These are phyloP conservation scores for Mortierella sp. DNA, from an alignment of 371 early-diverging fungal species.

Conservation along the genomic window DNA sequence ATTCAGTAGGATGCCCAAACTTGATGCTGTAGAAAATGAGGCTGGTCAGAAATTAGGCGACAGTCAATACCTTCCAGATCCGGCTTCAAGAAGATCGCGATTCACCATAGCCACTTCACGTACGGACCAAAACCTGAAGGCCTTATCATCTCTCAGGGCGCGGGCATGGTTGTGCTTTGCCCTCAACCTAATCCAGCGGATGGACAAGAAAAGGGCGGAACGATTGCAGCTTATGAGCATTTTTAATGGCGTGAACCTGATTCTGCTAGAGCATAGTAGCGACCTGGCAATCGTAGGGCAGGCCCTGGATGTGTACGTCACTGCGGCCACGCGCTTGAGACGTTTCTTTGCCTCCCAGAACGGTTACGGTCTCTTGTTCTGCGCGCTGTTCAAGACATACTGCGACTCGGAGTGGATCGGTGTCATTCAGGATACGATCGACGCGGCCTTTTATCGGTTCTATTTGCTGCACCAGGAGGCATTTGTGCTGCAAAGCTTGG, in stretches of 20 bases:
- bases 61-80: constrained; percentile 22
- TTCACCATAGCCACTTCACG: neutral
- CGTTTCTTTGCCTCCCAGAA: constrained; percentile 70
- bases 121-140: constrained; percentile 16
- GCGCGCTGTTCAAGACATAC: constrained; percentile 72
- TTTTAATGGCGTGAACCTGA: constrained; percentile 67
- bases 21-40: neutral
- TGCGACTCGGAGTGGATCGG: constrained; percentile 61
- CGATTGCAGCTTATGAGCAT: constrained; percentile 66
- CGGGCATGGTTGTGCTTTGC: constrained; percentile 72
- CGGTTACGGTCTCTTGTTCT: constrained; percentile 68
- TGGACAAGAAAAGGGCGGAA: constrained; percentile 69
- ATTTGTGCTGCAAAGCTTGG: constrained; percentile 77
- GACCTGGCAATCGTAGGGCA: constrained; percentile 71
- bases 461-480: constrained; percentile 74
- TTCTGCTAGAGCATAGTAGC: constrained; percentile 63
- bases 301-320: constrained; percentile 66
- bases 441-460: constrained; percentile 70
- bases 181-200: constrained; percentile 62
- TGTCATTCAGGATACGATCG: constrained; percentile 64
- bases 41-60: constrained; percentile 16
- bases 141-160: constrained; percentile 64
- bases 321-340: constrained; percentile 65
- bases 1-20: constrained; percentile 26
- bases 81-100: constrained; percentile 2